Conservation (phyloP, 2,329 filamentous ascomycete species). For the Harringtonia aguacate region DNA sequence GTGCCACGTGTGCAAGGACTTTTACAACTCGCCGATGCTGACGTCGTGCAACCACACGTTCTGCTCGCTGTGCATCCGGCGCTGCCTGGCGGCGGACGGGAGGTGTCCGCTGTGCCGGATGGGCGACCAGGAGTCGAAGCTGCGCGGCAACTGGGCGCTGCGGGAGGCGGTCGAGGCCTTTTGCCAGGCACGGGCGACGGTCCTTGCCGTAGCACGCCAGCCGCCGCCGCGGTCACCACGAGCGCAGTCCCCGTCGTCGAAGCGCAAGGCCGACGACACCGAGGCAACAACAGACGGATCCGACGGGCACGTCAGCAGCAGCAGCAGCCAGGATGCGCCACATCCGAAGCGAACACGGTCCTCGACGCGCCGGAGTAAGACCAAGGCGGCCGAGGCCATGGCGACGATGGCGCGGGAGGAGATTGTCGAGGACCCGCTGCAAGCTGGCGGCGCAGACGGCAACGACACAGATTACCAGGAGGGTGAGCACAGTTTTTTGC, state of each 20-base stretch:
- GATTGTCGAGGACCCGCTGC: slow-evolving; percentile 10
- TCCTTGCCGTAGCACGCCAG: slow-evolving; percentile 53
- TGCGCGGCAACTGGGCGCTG: slow-evolving; percentile 76
- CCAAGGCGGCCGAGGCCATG: slow-evolving; percentile 24
- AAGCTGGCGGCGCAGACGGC: slow-evolving; percentile 10
- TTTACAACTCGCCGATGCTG: slow-evolving; percentile 88
- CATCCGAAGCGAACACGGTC: slow-evolving; percentile 40
- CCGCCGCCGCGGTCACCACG: slow-evolving; percentile 18
- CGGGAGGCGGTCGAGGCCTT: slow-evolving; percentile 80
- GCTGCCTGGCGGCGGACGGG: slow-evolving; percentile 70
- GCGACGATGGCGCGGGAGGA: slow-evolving; percentile 23
- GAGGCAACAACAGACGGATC: too few species aligned
- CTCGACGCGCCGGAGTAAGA: slow-evolving; percentile 37
- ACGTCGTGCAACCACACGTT: slow-evolving; percentile 94
- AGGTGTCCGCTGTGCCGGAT: slow-evolving; percentile 80
- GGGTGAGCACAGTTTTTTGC: slow-evolving; percentile 14
- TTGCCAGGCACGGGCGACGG: slow-evolving; percentile 46
- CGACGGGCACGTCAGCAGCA: slow-evolving; percentile 17
- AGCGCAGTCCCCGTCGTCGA: slow-evolving; percentile 24
- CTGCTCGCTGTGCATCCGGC: slow-evolving; percentile 88
- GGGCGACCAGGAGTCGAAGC: slow-evolving; percentile 69
- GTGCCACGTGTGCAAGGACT: slow-evolving; percentile 97
- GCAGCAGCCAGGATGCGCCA: slow-evolving; percentile 18
- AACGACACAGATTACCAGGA: slow-evolving; percentile 22
- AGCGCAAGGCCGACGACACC: slow-evolving; percentile 35